These are phyloP conservation scores for Kurtzmaniella quercitrusa DNA, from an alignment of 1,139 yeast genomes.

Conservation along the genomic window DNA sequence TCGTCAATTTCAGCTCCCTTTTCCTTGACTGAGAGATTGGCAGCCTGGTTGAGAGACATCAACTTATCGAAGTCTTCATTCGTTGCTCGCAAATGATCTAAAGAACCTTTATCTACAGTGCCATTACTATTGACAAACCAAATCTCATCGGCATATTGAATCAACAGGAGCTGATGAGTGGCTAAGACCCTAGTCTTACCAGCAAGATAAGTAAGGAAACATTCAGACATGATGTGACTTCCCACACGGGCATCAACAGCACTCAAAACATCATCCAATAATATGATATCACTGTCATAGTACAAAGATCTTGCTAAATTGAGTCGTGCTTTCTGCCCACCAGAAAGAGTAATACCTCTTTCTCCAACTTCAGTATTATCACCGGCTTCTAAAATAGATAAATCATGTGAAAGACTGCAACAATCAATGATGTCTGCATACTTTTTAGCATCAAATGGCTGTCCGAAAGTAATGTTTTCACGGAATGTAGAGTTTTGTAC, in stretches of 20 bases:
- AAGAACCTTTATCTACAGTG: slow-evolving; percentile 29
- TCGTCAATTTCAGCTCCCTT: not conserved
- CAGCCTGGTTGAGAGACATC: slow-evolving; percentile 16
- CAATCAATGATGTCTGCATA: slow-evolving; percentile 30
- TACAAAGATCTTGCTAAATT: slow-evolving; percentile 42
- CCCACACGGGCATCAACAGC: slow-evolving; percentile 43
- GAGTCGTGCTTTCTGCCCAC: slow-evolving; percentile 42
- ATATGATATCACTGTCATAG: slow-evolving; percentile 26
- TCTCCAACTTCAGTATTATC: slow-evolving; percentile 42
- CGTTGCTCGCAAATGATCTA: slow-evolving; percentile 20
- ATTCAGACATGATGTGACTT: slow-evolving; percentile 30
- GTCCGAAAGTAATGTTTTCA: slow-evolving; percentile 38
- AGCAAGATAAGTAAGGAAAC: slow-evolving; percentile 27
- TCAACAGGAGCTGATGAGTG: slow-evolving; percentile 34
- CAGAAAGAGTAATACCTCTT: slow-evolving; percentile 39
- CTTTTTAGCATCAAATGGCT: slow-evolving; percentile 22
- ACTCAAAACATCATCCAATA: slow-evolving; percentile 39
- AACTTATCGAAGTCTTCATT: slow-evolving; percentile 25
- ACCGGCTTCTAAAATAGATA: slow-evolving; percentile 28
- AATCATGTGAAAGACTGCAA: slow-evolving; percentile 39
- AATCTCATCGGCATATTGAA: slow-evolving; percentile 29
- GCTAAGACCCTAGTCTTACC: slow-evolving; percentile 32
- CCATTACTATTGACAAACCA: slow-evolving; percentile 33
- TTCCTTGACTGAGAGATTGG: not conserved
- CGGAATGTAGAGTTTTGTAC: slow-evolving; percentile 44